Percentiles rank a stretch among this genome's conserved stretches.
phyloP scores from a whole-genome alignment of 139 green algal genomes.

The Diplosphaera chodatii region DNA sequence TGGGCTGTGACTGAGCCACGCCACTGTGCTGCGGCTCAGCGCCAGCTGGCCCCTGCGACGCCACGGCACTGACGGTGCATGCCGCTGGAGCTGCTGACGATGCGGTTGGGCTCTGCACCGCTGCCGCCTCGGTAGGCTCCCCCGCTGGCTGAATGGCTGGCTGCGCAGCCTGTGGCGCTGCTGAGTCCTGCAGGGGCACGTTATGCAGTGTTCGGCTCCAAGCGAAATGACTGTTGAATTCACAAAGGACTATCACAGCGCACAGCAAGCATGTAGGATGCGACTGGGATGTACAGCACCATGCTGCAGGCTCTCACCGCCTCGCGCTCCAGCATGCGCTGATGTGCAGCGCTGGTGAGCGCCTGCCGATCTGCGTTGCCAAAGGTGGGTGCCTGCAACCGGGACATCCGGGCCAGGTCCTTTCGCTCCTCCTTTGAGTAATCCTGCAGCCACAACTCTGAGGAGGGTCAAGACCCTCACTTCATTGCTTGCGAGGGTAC shows the following conservation, averaged over 20 bases:
- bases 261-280: not conserved
- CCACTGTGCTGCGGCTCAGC: not conserved
- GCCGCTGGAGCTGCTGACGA: too few relatives aligned
- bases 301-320: conserved; percentile 5
- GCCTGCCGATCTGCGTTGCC: conserved; percentile 63
- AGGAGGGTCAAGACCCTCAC: too few relatives aligned
- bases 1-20: not conserved
- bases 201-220: too few relatives aligned
- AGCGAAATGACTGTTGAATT: too few relatives aligned
- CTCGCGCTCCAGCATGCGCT: conserved; percentile 52
- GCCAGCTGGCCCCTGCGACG: not conserved
- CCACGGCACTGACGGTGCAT: too few relatives aligned
- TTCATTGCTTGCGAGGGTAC: too few relatives aligned
- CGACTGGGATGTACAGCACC: not conserved
- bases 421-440: conserved; percentile 70
- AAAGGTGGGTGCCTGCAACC: conserved; percentile 45
- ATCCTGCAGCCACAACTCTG: conserved; percentile 57
- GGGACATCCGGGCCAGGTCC: conserved; percentile 59
- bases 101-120: too few relatives aligned
- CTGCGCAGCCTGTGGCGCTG: too few relatives aligned
- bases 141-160: too few relatives aligned
- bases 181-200: too few relatives aligned
- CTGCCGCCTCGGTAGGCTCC: too few relatives aligned
- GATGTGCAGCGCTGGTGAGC: conserved; percentile 68
- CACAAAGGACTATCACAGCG: not conserved